Evolutionary conservation across 495 filamentous ascomycete genomes (phyloP).

Genomic region (Ramalina peruviana): DNA sequence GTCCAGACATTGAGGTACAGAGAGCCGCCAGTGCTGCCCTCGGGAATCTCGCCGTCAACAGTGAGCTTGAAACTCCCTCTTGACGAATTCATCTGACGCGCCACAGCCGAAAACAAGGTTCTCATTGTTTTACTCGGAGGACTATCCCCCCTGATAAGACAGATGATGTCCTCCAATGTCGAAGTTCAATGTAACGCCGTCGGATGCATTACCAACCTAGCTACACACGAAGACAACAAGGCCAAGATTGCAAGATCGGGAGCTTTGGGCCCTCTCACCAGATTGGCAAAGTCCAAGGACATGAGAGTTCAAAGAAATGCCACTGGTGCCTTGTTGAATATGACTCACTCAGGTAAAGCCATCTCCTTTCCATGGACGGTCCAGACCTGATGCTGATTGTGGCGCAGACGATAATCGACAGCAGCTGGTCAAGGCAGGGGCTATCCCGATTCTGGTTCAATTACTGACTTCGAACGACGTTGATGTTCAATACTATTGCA

Average conservation of each 20-base stretch:
- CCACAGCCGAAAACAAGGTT: slow-evolving; percentile 90
- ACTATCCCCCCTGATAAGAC: slow-evolving; percentile 79
- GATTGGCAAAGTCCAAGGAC: slow-evolving; percentile 90
- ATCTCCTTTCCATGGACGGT: neutral
- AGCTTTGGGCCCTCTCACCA: slow-evolving; percentile 76
- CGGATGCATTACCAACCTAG: slow-evolving; percentile 94
- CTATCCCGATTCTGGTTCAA: slow-evolving; percentile 91
- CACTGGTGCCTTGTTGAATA: slow-evolving; percentile 89
- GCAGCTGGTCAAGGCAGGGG: slow-evolving; percentile 90
- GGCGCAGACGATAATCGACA: slow-evolving; percentile 82
- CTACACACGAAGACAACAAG: slow-evolving; percentile 98
- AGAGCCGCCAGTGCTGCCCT: slow-evolving; percentile 90
- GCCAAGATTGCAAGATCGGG: slow-evolving; percentile 95
- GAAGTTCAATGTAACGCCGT: slow-evolving; percentile 99
- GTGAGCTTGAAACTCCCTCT: slow-evolving; percentile 36
- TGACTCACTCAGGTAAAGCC: slow-evolving; percentile 87
- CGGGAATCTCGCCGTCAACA: slow-evolving; percentile 92
- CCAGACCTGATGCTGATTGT: neutral
- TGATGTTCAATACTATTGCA: slow-evolving; percentile 99
- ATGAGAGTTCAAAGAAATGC: slow-evolving; percentile 98
- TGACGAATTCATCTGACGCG: slow-evolving; percentile 30
- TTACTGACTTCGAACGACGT: slow-evolving; percentile 83
- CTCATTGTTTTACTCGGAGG: slow-evolving; percentile 86
- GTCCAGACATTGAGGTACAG: slow-evolving; percentile 92
- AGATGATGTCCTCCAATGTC: slow-evolving; percentile 98